A percentile compares a stretch with the other conserved stretches of the same genome.
phyloP scores from a whole-genome alignment of 495 filamentous ascomycete genomes.

The Penicillium cinerascens region DNA sequence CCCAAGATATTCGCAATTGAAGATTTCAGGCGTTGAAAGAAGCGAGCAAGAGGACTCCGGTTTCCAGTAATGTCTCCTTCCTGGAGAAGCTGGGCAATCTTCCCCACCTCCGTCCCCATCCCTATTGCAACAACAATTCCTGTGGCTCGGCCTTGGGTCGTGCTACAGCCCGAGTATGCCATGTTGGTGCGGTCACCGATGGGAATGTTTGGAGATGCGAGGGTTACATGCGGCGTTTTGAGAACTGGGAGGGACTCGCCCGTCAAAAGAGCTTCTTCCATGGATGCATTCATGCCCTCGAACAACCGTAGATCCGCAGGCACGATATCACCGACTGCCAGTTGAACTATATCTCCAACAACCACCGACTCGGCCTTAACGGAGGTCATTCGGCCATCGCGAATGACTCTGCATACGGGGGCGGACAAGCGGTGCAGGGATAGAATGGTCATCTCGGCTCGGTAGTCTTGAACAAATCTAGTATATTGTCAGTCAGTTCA shows the following conservation, averaged over 20 bases:
- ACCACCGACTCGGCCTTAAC: conserved; percentile 71
- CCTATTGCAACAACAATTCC: conserved; percentile 68
- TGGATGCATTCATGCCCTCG: conserved; percentile 74
- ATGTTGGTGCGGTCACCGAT: conserved; percentile 70
- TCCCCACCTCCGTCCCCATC: conserved; percentile 83
- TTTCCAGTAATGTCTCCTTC: conserved; percentile 58
- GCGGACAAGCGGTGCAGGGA: conserved; percentile 73
- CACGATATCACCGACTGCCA: conserved; percentile 67
- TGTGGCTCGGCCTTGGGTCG: conserved; percentile 63
- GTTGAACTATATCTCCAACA: conserved; percentile 73
- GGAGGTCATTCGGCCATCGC: conserved; percentile 61
- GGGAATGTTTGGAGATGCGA: conserved; percentile 47
- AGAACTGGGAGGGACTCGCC: conserved; percentile 63
- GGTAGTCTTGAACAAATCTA: conserved; percentile 74
- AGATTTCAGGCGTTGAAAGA: conserved; percentile 55
- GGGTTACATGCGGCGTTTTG: conserved; percentile 68
- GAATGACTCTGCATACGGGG: conserved; percentile 71
- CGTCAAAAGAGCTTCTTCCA: conserved; percentile 52
- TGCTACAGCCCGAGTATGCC: conserved; percentile 64
- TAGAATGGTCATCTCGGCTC: conserved; percentile 84
- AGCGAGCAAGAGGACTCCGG: conserved; percentile 60
- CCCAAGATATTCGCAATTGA: conserved; percentile 59
- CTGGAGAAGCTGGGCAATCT: conserved; percentile 59
- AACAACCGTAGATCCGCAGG: conserved; percentile 68
- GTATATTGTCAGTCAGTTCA: neutral